Conservation (phyloP, 2,329 filamentous ascomycete species). For the Neobulgaria alba region DNA sequence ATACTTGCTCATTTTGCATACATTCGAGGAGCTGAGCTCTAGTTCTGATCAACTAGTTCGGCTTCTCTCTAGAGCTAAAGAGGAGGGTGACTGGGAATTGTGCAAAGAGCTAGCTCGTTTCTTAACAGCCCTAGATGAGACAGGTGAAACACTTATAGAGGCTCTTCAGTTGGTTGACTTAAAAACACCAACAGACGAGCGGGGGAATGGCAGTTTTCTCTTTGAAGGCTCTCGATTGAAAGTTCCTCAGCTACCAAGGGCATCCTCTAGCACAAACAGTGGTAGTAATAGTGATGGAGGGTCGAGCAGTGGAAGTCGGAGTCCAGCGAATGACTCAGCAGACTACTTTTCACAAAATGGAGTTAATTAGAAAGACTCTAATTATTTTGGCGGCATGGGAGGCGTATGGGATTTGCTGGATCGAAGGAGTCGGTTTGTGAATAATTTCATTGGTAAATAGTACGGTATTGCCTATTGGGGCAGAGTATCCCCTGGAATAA, state of each 20-base stretch:
- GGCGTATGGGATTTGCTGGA: constrained; percentile 21
- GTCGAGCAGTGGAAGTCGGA: constrained; percentile 17
- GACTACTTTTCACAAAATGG: constrained; percentile 18
- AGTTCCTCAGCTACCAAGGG: constrained; percentile 14
- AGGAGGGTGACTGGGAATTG: constrained; percentile 85
- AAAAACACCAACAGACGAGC: constrained; percentile 29
- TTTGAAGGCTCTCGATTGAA: constrained; percentile 31
- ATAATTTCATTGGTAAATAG: no score
- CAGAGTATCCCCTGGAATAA: no score
- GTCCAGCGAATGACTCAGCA: constrained; percentile 10
- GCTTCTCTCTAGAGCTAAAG: constrained; percentile 70
- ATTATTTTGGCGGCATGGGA: constrained; percentile 21
- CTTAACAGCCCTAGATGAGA: constrained; percentile 82
- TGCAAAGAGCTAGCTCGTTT: constrained; percentile 95
- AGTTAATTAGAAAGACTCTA: constrained; percentile 17
- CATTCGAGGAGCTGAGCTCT: constrained; percentile 59
- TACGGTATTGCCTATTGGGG: no score
- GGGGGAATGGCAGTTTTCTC: constrained; percentile 30
- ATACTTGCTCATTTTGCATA: constrained; percentile 91
- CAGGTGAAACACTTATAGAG: constrained; percentile 67
- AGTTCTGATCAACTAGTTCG: constrained; percentile 73
- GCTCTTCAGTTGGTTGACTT: constrained; percentile 57
- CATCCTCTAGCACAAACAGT: constrained; percentile 10
- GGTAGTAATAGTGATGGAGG: constrained; percentile 24
- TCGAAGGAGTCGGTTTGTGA: constrained; percentile 22